Conservation (phyloP, 371 early-diverging fungal species). For the Mucor lusitanicus region DNA sequence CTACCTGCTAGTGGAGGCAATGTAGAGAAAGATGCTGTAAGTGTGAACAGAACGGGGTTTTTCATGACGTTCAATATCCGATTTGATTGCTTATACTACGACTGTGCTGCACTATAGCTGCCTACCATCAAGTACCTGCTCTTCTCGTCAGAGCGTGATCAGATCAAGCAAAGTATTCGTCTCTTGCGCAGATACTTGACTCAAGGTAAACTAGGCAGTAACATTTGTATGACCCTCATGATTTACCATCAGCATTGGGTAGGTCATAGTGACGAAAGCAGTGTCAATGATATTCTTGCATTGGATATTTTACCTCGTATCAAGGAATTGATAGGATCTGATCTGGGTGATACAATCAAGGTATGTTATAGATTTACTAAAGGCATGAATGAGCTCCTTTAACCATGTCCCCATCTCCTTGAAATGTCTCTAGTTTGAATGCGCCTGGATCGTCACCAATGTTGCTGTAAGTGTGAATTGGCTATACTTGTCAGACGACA, state of each 20-base stretch:
- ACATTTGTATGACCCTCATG: not conserved
- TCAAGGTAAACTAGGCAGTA: constrained; percentile 29
- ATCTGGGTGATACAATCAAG: constrained; percentile 27
- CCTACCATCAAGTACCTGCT: constrained; percentile 24
- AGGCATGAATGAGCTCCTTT: not conserved
- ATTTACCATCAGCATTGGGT: not conserved
- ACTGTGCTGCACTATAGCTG: constrained; percentile 12
- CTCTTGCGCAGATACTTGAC: constrained; percentile 41
- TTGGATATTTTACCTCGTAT: constrained; percentile 40
- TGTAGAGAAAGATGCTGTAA: constrained; percentile 30
- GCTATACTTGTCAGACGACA: not conserved
- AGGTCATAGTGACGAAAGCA: constrained; percentile 19
- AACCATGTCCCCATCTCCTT: not conserved
- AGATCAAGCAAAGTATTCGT: constrained; percentile 29
- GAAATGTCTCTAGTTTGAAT: constrained; percentile 52
- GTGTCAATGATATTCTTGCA: constrained; percentile 34
- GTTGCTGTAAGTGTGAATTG: constrained; percentile 50
- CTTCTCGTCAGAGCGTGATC: constrained; percentile 20
- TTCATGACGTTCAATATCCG: constrained; percentile 11
- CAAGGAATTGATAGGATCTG: constrained; percentile 26
- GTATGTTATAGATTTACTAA: constrained; percentile 17
- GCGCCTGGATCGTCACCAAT: constrained; percentile 64
- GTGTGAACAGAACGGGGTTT: constrained; percentile 10
- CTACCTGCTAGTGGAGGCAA: constrained; percentile 18
- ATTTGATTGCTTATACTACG: constrained; percentile 3